A percentile compares a stretch with the other conserved stretches of the same genome.
phyloP scores from a whole-genome alignment of 192 early-diverging fungal genomes.

The Blastocladiella britannica region DNA sequence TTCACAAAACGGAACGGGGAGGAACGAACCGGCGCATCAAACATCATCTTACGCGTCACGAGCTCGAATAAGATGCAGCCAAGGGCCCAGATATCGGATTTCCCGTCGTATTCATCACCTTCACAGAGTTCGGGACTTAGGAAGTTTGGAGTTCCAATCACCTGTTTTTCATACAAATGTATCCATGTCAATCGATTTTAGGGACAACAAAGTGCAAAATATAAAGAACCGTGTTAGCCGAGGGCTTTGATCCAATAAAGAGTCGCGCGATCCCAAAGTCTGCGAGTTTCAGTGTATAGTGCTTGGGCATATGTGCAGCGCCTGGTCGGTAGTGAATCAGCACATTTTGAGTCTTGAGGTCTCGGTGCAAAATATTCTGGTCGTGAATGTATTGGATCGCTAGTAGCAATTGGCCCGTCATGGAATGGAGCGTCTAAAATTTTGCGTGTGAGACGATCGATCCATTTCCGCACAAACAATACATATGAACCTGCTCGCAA shows the following conservation, averaged over 20 bases:
- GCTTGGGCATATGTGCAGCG: background rate
- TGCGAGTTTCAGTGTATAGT: background rate
- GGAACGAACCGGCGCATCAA: conserved; percentile 2
- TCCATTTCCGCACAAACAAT: background rate
- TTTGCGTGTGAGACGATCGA: background rate
- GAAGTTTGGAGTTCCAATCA: conserved; percentile 2
- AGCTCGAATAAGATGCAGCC: conserved; percentile 2
- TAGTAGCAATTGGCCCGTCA: background rate
- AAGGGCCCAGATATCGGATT: conserved; percentile 3
- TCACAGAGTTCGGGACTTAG: conserved; percentile 2
- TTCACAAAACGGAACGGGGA: background rate
- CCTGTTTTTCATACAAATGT: background rate
- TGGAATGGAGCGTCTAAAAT: background rate
- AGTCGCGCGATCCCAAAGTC: background rate
- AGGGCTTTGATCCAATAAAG: background rate
- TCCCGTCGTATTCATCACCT: conserved; percentile 3
- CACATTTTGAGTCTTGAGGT: conserved; percentile 2
- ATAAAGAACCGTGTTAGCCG: background rate
- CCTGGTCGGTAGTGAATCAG: background rate
- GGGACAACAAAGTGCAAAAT: background rate
- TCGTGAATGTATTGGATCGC: conserved; percentile 3
- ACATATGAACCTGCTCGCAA: background rate
- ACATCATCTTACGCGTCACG: background rate
- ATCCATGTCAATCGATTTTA: background rate
- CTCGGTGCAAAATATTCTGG: conserved; percentile 3